These are phyloP conservation scores for Fistulinella prunicolor DNA, from an alignment of 768 basidiomycete species.

Conservation along the genomic window DNA sequence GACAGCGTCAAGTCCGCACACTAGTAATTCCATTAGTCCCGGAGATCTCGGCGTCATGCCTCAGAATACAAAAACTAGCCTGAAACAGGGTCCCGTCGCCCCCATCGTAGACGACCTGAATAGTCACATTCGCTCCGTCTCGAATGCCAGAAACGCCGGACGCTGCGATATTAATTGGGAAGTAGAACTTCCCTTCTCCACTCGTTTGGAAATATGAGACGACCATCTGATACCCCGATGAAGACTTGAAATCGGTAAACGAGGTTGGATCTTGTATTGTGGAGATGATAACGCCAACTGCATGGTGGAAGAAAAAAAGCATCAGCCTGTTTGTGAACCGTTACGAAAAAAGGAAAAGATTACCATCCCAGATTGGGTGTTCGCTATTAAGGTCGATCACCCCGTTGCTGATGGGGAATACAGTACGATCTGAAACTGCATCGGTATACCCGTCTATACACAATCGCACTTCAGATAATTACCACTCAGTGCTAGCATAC, in stretches of 20 bases:
- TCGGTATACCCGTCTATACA: constrained; percentile 61
- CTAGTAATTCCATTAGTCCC: constrained; percentile 33
- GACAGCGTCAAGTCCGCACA: constrained; percentile 79
- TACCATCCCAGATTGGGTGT: constrained; percentile 61
- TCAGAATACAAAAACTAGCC: constrained; percentile 33
- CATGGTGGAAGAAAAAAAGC: constrained; percentile 5
- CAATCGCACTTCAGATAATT: not conserved
- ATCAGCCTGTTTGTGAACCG: constrained; percentile 3
- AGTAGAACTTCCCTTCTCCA: constrained; percentile 64
- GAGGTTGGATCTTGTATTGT: constrained; percentile 55
- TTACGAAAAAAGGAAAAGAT: not conserved
- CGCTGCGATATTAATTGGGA: constrained; percentile 57
- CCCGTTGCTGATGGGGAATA: constrained; percentile 65
- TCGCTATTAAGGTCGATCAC: constrained; percentile 64
- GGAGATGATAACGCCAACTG: constrained; percentile 56
- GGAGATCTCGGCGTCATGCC: not conserved
- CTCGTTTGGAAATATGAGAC: constrained; percentile 47
- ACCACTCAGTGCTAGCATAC: not conserved
- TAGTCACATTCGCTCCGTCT: constrained; percentile 70
- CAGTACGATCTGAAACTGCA: constrained; percentile 53
- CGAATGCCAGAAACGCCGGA: constrained; percentile 48
- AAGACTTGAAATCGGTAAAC: constrained; percentile 59
- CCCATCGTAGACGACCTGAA: constrained; percentile 65
- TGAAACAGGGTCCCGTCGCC: constrained; percentile 75
- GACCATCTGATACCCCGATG: constrained; percentile 33